Base-by-base conservation (phyloP, 176 grass and related monocot species). In the Secale cereale region DNA sequence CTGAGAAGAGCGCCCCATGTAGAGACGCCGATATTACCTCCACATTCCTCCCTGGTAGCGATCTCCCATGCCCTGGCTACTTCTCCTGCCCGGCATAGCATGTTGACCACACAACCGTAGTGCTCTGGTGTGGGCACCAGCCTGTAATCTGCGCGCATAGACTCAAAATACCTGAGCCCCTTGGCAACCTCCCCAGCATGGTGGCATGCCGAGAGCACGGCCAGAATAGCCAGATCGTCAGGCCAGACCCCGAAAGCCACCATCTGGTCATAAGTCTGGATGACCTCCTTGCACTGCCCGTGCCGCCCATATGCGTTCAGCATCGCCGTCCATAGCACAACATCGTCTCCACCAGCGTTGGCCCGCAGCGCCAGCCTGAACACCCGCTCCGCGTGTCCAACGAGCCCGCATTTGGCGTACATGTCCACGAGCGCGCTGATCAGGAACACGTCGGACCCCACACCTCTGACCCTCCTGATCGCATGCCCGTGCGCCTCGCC, bases 251-350 rank as follows among this genome's bases (percentile, higher is more conserved):
- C 81, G 22, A 15, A 77, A 32, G 16, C 37, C 73, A 89, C 57
- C 89, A 94, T 91, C 65, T 45, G 72, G 9, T 94, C 92, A 70
- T 89, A 94, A 6, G 57, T 66, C 65, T 9, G 26, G 60, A 91
- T 87, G 65, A 91, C 89, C 15, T 94, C 89, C 41, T 60, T 80
- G 82, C 85, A 91, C 40, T 15, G 37, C n/a, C 92, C 89, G 6
- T 94, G 87, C 66, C 89, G 77, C 7, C 87, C 89, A 78, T 89
- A 91, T 0, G 89, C 92, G 2, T 94, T 94, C 46, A 94, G 66
- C 89, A 91, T 85, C 2, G 89, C 87, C 0, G 89, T 94, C 92
- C 92, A 94, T 35, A 94, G 10, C 28, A 94, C 89, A 16, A 91
- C 81, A 11, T 94, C 92, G 1, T 71, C 52, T 65, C 80, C 46